Evolutionary conservation across 768 basidiomycete species (phyloP).

Genomic region (Imleria badia): DNA sequence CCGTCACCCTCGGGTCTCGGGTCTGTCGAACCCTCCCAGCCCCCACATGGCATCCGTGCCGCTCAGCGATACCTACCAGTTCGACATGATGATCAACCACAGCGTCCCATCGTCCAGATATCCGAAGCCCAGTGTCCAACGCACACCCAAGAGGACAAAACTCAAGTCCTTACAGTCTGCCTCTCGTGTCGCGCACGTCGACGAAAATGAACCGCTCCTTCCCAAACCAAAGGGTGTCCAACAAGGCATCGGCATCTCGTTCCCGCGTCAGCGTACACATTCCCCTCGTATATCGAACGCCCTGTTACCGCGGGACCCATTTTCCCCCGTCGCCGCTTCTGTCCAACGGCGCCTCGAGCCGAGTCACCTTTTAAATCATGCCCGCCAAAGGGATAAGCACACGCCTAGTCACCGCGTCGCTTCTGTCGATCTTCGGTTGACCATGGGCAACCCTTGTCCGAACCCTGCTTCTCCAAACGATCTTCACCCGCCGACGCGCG

Average conservation of each 20-base stretch:
- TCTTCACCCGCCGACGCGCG: constrained; percentile 15
- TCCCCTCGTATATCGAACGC: constrained; percentile 13
- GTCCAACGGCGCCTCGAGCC: constrained; percentile 2
- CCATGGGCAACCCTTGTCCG: not conserved
- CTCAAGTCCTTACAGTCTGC: not conserved
- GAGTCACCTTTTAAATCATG: constrained; percentile 3
- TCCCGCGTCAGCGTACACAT: constrained; percentile 13
- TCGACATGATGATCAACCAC: not conserved
- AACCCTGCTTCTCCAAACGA: constrained; percentile 23
- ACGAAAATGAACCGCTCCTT: constrained; percentile 23
- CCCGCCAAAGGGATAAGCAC: constrained; percentile 14
- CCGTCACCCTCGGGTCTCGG: constrained; percentile 20
- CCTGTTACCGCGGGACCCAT: not conserved
- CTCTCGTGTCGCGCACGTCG: not conserved
- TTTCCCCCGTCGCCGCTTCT: constrained; percentile 3
- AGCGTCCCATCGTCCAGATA: not conserved
- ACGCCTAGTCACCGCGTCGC: constrained; percentile 12
- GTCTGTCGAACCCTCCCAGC: constrained; percentile 12
- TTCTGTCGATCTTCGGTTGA: constrained; percentile 21
- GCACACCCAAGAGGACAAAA: constrained; percentile 7
- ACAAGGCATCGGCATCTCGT: constrained; percentile 7
- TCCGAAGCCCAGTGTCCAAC: not conserved
- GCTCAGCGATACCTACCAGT: not conserved
- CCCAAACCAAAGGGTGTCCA: not conserved
- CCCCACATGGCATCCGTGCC: constrained; percentile 1